These are phyloP conservation scores for Stylonectria norvegica DNA, from an alignment of 2,329 filamentous ascomycete species.

Conservation along the genomic window DNA sequence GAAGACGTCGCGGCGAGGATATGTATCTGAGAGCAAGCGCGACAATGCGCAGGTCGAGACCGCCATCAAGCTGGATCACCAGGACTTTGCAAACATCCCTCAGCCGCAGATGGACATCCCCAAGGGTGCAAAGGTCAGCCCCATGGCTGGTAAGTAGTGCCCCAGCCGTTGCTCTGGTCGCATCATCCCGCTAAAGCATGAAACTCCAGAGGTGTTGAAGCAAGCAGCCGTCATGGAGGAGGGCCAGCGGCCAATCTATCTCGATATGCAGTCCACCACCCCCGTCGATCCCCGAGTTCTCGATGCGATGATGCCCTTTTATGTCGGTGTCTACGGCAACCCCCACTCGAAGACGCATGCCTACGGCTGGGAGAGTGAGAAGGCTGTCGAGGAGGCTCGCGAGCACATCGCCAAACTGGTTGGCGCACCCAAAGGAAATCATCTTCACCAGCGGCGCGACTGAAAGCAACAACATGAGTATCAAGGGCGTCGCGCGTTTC, in stretches of 20 bases:
- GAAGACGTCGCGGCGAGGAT: slow-evolving; percentile 52
- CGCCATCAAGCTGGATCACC: slow-evolving; percentile 82
- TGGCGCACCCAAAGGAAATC: slow-evolving; percentile 95
- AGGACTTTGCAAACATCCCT: slow-evolving; percentile 65
- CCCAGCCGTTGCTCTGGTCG: not conserved
- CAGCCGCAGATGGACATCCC: slow-evolving; percentile 30
- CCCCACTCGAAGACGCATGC: slow-evolving; percentile 96
- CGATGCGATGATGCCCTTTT: slow-evolving; percentile 94
- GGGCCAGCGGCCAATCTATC: slow-evolving; percentile 89
- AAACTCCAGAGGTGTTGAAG: slow-evolving; percentile 67
- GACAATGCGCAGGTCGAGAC: slow-evolving; percentile 82
- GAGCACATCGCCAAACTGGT: slow-evolving; percentile 81
- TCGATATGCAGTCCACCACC: slow-evolving; percentile 97
- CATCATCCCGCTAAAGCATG: slow-evolving; percentile 12
- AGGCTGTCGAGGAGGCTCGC: slow-evolving; percentile 84
- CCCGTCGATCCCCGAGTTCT: slow-evolving; percentile 91
- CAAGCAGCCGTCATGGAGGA: slow-evolving; percentile 91
- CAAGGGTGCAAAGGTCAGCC: slow-evolving; percentile 64
- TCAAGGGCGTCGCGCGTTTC: slow-evolving; percentile 96
- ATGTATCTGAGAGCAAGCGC: slow-evolving; percentile 80
- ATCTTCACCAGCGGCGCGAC: slow-evolving; percentile 98
- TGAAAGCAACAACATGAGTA: slow-evolving; percentile 99
- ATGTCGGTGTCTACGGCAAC: slow-evolving; percentile 91
- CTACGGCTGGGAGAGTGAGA: slow-evolving; percentile 98
- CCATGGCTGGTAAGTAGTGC: slow-evolving; percentile 56